These are phyloP conservation scores for Backusella westeae DNA, from an alignment of 192 early-diverging fungal genomes.

Conservation along the genomic window DNA sequence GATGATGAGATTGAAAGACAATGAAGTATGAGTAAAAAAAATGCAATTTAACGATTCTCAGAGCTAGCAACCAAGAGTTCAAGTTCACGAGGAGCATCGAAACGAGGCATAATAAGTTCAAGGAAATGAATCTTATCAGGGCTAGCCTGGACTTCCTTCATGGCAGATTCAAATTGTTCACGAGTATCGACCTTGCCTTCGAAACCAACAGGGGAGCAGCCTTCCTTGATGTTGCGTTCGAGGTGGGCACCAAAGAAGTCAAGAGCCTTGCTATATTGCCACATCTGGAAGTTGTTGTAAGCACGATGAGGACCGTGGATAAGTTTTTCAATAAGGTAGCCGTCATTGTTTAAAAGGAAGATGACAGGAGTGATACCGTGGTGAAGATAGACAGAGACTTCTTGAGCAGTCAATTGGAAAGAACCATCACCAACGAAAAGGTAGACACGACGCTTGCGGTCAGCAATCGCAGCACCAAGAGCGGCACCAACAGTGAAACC, in stretches of 20 bases:
- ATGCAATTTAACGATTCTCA: slow-evolving; percentile 20
- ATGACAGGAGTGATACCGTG: slow-evolving; percentile 46
- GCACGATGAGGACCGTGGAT: slow-evolving; percentile 42
- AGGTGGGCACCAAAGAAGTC: slow-evolving; percentile 42
- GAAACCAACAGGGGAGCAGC: slow-evolving; percentile 28
- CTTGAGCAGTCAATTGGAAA: slow-evolving; percentile 50
- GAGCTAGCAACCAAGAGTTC: slow-evolving; percentile 17
- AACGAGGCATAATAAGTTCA: slow-evolving; percentile 44
- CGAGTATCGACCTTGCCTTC: slow-evolving; percentile 26
- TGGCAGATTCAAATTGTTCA: slow-evolving; percentile 38
- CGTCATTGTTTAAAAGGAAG: slow-evolving; percentile 51
- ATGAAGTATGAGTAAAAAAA: neutral
- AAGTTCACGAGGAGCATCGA: slow-evolving; percentile 46
- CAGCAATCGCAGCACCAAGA: slow-evolving; percentile 43
- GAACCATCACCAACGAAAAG: slow-evolving; percentile 52
- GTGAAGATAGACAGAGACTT: slow-evolving; percentile 47
- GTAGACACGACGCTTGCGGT: slow-evolving; percentile 35
- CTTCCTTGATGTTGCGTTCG: slow-evolving; percentile 18
- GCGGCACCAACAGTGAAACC: slow-evolving; percentile 42
- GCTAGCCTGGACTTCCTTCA: slow-evolving; percentile 29
- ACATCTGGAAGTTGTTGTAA: slow-evolving; percentile 49
- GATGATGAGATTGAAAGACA: neutral
- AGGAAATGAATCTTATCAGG: slow-evolving; percentile 42
- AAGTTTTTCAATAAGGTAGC: slow-evolving; percentile 48
- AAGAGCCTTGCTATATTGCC: slow-evolving; percentile 46